Evolutionary conservation across 768 basidiomycete species (phyloP), one percentile per base, ranked within the genome.

Genomic region (Leccinum pellstonianum): DNA sequence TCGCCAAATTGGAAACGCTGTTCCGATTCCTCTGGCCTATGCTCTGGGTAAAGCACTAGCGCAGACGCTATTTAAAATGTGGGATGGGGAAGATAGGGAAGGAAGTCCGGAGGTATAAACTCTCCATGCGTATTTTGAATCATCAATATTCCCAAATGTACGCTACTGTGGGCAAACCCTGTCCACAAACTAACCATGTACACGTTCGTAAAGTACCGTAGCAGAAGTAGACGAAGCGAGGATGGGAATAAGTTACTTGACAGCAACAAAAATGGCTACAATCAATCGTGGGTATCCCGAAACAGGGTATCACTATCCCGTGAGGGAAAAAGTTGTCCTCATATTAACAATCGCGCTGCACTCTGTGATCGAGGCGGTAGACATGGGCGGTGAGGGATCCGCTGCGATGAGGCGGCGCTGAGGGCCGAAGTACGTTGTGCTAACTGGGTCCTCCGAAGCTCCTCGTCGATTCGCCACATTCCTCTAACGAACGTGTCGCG

Each of bases 391-490:
- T 73, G 72, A 37, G 72, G 72, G 21, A 74, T 74, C 43, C 72
- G 74, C 38, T 74, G 72, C 11, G 72, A 74, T 7, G 73, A 74
- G 25, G 73, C 72, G 2, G 63, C 70, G 29, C 64, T 73, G 48
- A 75, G 70, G 17, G 73, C 73, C 12, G 69, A 76, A 43, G 67
- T 60, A 47, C 69, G 70, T 41, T 64, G 66, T n/a, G 64, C 73
- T 31, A 77, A 62, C 49, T 87, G 83, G 5, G 81, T 79, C 50
- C 83, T 81, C n/a, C 87, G 78, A 12, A 93, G 82, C 64, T 91
- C 90, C 71, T 91, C 89, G 73, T 93, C 91, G 29, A 93, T 89
- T 38, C 85, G 83, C 90, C 90, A 92, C 89, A 92, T 91, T 54
- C 90, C 91, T 62, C 80, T 82, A 43, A 85, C 81, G 64, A 93